These are phyloP conservation scores for Oryza meridionalis DNA, from an alignment of 176 grass and related monocot species.

Conservation along the genomic window DNA sequence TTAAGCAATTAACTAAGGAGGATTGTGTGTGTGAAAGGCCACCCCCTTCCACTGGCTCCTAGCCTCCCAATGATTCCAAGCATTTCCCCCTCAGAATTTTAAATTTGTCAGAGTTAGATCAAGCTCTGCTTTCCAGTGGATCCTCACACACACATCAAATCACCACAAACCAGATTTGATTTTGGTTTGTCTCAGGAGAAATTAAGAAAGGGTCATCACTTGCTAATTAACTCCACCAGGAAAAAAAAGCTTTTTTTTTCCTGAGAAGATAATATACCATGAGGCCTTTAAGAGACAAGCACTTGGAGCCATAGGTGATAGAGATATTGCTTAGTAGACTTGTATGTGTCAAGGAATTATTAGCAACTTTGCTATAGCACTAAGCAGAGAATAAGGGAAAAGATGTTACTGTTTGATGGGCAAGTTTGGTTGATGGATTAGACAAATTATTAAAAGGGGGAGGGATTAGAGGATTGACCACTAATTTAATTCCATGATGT, in stretches of 20 bases:
- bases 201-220: background rate
- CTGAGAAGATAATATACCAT: background rate
- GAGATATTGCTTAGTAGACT: constrained; percentile 23
- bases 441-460: background rate
- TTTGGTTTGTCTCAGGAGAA: background rate
- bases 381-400: constrained; percentile 30
- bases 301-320: constrained; percentile 31
- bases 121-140: constrained; percentile 53
- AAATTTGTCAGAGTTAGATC: constrained; percentile 40
- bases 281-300: constrained; percentile 44
- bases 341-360: constrained; percentile 38
- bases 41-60: constrained; percentile 26
- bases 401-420: constrained; percentile 16
- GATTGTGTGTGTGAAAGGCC: background rate
- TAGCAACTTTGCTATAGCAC: background rate
- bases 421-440: constrained; percentile 10
- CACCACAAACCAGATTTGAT: constrained; percentile 31
- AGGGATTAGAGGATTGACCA: constrained; percentile 1
- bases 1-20: background rate
- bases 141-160: constrained; percentile 39
- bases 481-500: constrained; percentile 26
- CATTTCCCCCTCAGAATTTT: background rate
- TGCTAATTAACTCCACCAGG: background rate
- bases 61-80: constrained; percentile 34
- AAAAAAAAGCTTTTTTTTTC: background rate